Percentiles rank a stretch among this genome's conserved stretches.
Conservation (phyloP, 2,329 filamentous ascomycete genomes). For the Nemania sp. region DNA sequence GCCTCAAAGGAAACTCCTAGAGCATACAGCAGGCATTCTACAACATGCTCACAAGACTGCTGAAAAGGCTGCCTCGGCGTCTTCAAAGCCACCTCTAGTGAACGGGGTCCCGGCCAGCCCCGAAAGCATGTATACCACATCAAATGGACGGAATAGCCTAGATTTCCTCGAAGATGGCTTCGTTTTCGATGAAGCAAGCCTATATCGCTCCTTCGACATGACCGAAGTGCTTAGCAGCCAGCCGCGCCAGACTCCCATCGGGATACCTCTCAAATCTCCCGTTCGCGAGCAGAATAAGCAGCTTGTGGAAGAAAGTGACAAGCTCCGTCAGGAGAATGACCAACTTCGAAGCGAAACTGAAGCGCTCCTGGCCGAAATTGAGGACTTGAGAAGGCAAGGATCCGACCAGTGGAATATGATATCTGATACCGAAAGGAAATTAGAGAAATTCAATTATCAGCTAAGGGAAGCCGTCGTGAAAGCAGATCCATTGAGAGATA, state of each 20-base stretch:
- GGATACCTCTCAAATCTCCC: conserved; percentile 70
- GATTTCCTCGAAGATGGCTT: conserved; percentile 67
- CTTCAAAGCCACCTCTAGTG: conserved; percentile 56
- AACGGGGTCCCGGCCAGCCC: conserved; percentile 78
- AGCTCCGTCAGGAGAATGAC: conserved; percentile 60
- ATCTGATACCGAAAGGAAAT: conserved; percentile 70
- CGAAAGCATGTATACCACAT: conserved; percentile 79
- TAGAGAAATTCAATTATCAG: conserved; percentile 75
- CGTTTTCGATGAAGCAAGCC: conserved; percentile 81
- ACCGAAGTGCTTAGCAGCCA: conserved; percentile 61
- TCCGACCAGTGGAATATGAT: conserved; percentile 63
- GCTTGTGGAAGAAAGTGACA: conserved; percentile 61
- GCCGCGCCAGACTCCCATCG: conserved; percentile 59
- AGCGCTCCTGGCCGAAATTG: conserved; percentile 53
- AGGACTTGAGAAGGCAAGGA: conserved; percentile 52
- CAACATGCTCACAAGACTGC: conserved; percentile 87
- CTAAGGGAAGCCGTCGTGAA: conserved; percentile 75
- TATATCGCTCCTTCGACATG: conserved; percentile 77
- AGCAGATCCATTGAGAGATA: conserved; percentile 68
- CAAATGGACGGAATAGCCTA: conserved; percentile 70
- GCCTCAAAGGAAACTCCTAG: conserved; percentile 79
- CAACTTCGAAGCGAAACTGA: conserved; percentile 54
- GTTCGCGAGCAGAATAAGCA: conserved; percentile 66
- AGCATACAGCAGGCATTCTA: conserved; percentile 92
- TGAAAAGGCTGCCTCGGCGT: conserved; percentile 65